Percentiles rank a stretch among this genome's conserved stretches.
Evolutionary conservation across 176 grass and related monocot genomes (phyloP).

Genomic region (Carex cristatella): DNA sequence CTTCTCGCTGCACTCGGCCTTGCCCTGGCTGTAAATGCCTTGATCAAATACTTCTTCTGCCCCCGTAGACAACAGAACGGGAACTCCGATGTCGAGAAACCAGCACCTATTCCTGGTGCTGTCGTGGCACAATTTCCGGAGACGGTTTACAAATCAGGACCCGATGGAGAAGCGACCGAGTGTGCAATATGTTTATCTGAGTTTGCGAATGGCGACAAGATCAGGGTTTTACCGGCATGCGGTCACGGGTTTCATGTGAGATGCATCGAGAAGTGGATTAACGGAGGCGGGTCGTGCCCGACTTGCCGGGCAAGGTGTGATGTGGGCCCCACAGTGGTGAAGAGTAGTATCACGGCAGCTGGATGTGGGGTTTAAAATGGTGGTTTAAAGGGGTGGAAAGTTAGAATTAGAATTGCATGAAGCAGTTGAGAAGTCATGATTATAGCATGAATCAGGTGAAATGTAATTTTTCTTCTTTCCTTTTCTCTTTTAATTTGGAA

Average conservation of each 20-base stretch:
- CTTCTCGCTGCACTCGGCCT: conserved; percentile 19
- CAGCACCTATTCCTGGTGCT: neutral
- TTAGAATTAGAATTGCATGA: conserved; percentile 9
- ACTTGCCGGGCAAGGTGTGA: conserved; percentile 30
- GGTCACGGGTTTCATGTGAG: conserved; percentile 37
- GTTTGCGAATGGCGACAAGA: conserved; percentile 29
- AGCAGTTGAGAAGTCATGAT: neutral
- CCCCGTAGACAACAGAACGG: neutral
- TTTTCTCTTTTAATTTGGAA: conserved; percentile 14
- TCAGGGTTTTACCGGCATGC: conserved; percentile 28
- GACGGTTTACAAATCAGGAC: neutral
- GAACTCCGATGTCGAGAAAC: conserved; percentile 13
- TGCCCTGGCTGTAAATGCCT: conserved; percentile 2
- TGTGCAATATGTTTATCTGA: conserved; percentile 41
- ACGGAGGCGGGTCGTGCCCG: conserved; percentile 29
- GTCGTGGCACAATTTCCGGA: neutral
- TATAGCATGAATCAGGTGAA: conserved; percentile 13
- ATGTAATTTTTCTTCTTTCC: conserved; percentile 8
- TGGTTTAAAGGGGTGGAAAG: neutral
- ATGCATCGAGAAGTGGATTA: conserved; percentile 39
- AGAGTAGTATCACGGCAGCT: neutral
- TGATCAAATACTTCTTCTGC: conserved; percentile 18
- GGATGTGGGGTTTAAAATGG: neutral
- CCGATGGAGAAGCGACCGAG: conserved; percentile 3
- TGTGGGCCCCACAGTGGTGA: neutral